Evolutionary conservation across 1,284 basidiomycete genomes (phyloP), one percentile per base, ranked within the genome.

Genomic region (Phylloboletellus chloephorus): DNA sequence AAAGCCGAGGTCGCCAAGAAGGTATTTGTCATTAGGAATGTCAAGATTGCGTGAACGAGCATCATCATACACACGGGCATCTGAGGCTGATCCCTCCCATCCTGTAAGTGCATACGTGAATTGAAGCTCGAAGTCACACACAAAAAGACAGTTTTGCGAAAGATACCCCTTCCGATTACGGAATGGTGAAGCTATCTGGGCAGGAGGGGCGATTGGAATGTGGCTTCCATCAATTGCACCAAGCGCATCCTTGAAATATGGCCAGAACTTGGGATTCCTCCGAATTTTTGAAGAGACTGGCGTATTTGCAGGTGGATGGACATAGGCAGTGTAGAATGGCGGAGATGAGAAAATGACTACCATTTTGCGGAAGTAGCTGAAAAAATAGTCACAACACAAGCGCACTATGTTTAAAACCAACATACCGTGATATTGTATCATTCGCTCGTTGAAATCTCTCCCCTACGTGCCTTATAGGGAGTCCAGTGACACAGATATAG

Each of bases 371-470:
- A 46, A 46, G 22, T 46, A 44, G 7, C 45, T 46, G n/a, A 19
- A n/a, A 23, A 16, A 15, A 26, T 7, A 34, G 16, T 8, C 5
- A 4, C 19, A 9, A 28, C 16, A 16, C 15, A 12, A 7, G 5
- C 8, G 39, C 5, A n/a, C 7, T 21, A 31, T 16, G 13, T 13
- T 12, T n/a, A 13, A 20, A 17, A 31, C 11, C 20, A 2, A 40
- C 41, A 16, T 44, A 52, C 41, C 17, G 9, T 30, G 47, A 50
- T 5, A 57, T 48, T 2, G 46, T 58, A 2, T 55, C 37, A 33
- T 39, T 48, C 10, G 45, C 52, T 5, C 30, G 1, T 26, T 60
- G 53, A 28, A 58, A 60, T 3, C 29, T 16, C 31, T 57, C 46
- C 2, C 44, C 31, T 7, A 50, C 20, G 15, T 54, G 46, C 11